These are phyloP conservation scores for Colletotrichum acutatum DNA, from an alignment of 2,329 filamentous ascomycete genomes.

Conservation along the genomic window DNA sequence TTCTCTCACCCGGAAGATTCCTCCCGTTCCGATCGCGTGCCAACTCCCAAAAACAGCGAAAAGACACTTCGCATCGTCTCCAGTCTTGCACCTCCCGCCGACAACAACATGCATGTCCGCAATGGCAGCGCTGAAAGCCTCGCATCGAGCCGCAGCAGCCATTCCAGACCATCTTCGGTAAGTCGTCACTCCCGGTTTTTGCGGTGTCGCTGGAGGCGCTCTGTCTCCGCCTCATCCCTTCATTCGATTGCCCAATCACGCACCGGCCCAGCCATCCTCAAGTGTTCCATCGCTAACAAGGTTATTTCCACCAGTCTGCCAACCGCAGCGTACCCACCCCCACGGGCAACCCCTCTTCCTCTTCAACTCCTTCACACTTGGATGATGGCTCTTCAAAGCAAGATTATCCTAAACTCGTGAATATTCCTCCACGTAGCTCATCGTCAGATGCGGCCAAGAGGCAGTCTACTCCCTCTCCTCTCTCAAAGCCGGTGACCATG, in stretches of 20 bases:
- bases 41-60: slow-evolving; percentile 41
- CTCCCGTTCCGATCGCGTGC: slow-evolving; percentile 30
- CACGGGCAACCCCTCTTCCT: slow-evolving; percentile 65
- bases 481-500: slow-evolving; percentile 78
- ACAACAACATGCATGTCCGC: slow-evolving; percentile 49
- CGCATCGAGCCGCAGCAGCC: slow-evolving; percentile 66
- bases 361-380: slow-evolving; percentile 54
- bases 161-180: slow-evolving; percentile 74
- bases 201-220: background rate
- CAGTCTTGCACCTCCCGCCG: slow-evolving; percentile 38
- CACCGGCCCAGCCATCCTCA: slow-evolving; percentile 39
- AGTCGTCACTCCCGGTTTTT: slow-evolving; percentile 51
- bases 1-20: slow-evolving; percentile 45
- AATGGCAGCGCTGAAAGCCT: slow-evolving; percentile 75
- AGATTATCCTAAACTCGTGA: slow-evolving; percentile 66
- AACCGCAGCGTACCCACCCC: slow-evolving; percentile 68
- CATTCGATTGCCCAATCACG: slow-evolving; percentile 57
- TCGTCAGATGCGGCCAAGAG: slow-evolving; percentile 75
- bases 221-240: slow-evolving; percentile 19
- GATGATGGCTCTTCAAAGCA: slow-evolving; percentile 60
- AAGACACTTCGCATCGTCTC: slow-evolving; percentile 53
- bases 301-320: slow-evolving; percentile 62
- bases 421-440: slow-evolving; percentile 70
- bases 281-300: slow-evolving; percentile 58
- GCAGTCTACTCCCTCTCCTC: slow-evolving; percentile 74